phyloP scores from a whole-genome alignment of 495 filamentous ascomycete species.

The Penicillium riverlandense region DNA sequence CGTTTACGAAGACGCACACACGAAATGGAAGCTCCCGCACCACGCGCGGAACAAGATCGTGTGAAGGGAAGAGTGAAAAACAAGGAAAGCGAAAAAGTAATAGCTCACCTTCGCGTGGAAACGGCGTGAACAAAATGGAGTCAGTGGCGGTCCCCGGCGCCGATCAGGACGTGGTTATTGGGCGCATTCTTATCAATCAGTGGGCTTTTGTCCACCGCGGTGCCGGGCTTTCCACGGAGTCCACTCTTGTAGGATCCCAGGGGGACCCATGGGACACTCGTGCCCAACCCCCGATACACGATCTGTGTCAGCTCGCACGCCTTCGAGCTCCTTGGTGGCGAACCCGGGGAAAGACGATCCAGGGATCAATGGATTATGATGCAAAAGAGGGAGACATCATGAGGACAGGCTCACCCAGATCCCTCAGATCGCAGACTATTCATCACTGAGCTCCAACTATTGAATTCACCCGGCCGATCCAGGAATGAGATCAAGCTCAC shows the following conservation, averaged over 20 bases:
- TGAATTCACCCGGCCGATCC: too few relatives aligned
- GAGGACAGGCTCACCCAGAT: neutral
- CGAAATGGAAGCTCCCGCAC: too few relatives aligned
- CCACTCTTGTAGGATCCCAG: slow-evolving; percentile 4
- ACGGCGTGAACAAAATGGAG: neutral
- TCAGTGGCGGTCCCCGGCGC: slow-evolving; percentile 7
- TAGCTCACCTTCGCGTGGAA: too few relatives aligned
- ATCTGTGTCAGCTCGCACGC: slow-evolving; percentile 7
- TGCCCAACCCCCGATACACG: slow-evolving; percentile 5
- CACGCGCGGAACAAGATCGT: too few relatives aligned
- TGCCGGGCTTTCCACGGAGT: neutral
- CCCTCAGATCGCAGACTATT: too few relatives aligned
- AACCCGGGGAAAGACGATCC: neutral
- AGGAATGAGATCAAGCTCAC: too few relatives aligned
- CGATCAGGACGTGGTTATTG: slow-evolving; percentile 8
- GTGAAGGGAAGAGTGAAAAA: too few relatives aligned
- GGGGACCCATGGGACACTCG: slow-evolving; percentile 1
- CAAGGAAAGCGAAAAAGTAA: too few relatives aligned
- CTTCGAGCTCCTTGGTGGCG: neutral
- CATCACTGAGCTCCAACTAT: too few relatives aligned
- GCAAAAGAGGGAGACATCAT: neutral
- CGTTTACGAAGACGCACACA: too few relatives aligned
- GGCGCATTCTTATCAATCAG: slow-evolving; percentile 16
- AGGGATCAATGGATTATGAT: neutral
- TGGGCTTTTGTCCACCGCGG: slow-evolving; percentile 4